Evolutionary conservation across 805 yeast species (phyloP), one percentile per base, ranked within the genome.

Genomic region (Saccharomycopsis selenospora): DNA sequence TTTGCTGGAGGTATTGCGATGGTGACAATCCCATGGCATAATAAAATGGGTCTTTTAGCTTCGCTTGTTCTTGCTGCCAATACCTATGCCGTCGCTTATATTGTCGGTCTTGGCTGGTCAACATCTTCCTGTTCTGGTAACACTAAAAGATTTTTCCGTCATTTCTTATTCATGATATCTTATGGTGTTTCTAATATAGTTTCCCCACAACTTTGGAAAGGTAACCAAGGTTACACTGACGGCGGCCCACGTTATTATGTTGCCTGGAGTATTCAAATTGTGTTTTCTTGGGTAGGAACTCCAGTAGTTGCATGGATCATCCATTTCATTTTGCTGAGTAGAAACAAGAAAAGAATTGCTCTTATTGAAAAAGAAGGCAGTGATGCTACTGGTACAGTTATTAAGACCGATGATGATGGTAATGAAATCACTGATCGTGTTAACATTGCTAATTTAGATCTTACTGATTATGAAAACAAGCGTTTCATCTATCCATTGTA

Each of bases 401-500:
- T 54, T 8, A 45, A 45, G 4, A 28, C 40, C n/a, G 50, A 45
- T 13, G 50, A 55, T 3, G 24, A 33, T 13, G 51, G 51, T 13
- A 27, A 43, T 10, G 29, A 40, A n/a, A 20, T 51, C n/a, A 48
- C 56, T 33, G 55, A 51, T 18, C 55, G 58, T 20, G 75, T 70
- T 11, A 65, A 69, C 46, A 53, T 66, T 29, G 71, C 78, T 1
- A 63, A 67, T 53, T 59, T 76, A 48, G 82, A 77, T 59, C 58
- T 76, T 33, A 78, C 83, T 3, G 82, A 77, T 56, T 57, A 70
- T 24, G 77, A 77, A 52, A 77, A 76, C 56, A 63, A 71, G 54
- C 58, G 65, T 17, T 77, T 76, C 51, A 72, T 77, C 22, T 77
- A 77, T 53, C 81, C 81, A 6, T 56, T 73, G 36, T 68, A 45